These are phyloP conservation scores for Suillus bovinus DNA, from an alignment of 768 basidiomycete species.

Conservation along the genomic window DNA sequence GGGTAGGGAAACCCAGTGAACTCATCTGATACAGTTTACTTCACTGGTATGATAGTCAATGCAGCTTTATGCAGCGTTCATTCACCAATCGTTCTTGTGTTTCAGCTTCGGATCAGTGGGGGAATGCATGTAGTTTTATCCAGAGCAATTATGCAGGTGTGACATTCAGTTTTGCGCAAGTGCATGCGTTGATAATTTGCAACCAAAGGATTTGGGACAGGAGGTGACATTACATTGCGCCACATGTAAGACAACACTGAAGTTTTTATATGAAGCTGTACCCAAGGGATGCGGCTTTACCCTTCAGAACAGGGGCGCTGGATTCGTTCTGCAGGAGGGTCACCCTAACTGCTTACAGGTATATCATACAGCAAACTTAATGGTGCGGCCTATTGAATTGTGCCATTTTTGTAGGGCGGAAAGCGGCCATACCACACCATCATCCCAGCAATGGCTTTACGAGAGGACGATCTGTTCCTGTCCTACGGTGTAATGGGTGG, in stretches of 20 bases:
- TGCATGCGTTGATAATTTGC: slow-evolving; percentile 5
- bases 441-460: slow-evolving; percentile 84
- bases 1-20: slow-evolving; percentile 75
- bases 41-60: slow-evolving; percentile 57
- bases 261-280: slow-evolving; percentile 51
- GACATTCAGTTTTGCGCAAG: slow-evolving; percentile 16
- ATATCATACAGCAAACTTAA: slow-evolving; percentile 8
- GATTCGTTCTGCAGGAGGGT: slow-evolving; percentile 75
- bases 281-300: slow-evolving; percentile 97
- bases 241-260: neutral
- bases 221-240: slow-evolving; percentile 43
- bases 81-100: slow-evolving; percentile 6
- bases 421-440: slow-evolving; percentile 95
- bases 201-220: slow-evolving; percentile 81
- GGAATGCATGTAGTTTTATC: slow-evolving; percentile 87
- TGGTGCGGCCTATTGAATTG: neutral
- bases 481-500: slow-evolving; percentile 93
- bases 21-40: slow-evolving; percentile 94
- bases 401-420: slow-evolving; percentile 50
- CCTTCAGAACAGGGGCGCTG: slow-evolving; percentile 89
- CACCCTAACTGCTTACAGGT: slow-evolving; percentile 88
- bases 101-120: slow-evolving; percentile 82
- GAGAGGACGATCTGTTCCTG: slow-evolving; percentile 80
- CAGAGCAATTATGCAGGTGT: slow-evolving; percentile 85
- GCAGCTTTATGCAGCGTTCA: neutral